Evolutionary conservation across 129 eudicot species (phyloP).

Genomic region (Artemisia annua): DNA sequence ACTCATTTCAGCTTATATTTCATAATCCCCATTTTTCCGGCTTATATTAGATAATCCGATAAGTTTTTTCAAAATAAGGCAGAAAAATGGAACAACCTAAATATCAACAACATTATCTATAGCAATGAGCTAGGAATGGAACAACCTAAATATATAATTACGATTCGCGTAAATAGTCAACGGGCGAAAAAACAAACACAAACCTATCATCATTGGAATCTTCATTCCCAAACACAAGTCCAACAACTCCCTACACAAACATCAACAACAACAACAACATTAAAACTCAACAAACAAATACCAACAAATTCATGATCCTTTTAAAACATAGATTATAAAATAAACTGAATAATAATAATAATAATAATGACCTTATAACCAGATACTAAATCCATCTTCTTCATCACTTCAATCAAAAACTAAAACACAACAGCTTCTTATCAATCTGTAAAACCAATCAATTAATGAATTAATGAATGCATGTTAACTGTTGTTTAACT

Average conservation of each 20-base stretch:
- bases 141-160: too few species aligned
- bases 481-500: neutral
- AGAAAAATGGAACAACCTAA: too few species aligned
- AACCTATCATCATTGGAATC: slow-evolving; percentile 84
- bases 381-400: slow-evolving; percentile 41
- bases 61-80: too few species aligned
- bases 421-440: neutral
- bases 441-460: neutral
- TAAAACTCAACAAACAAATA: neutral
- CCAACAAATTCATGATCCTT: neutral
- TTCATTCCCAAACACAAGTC: slow-evolving; percentile 78
- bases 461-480: neutral
- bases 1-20: too few species aligned
- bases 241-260: slow-evolving; percentile 74
- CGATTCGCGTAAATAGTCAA: too few species aligned
- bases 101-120: too few species aligned
- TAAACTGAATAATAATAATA: neutral
- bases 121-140: too few species aligned
- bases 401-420: slow-evolving; percentile 2
- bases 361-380: slow-evolving; percentile 37
- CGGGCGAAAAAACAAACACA: neutral
- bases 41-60: too few species aligned
- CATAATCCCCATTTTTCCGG: too few species aligned
- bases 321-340: neutral
- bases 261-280: neutral